Conservation (phyloP, 106 monocot genomes). For the Acorus gramineus region DNA sequence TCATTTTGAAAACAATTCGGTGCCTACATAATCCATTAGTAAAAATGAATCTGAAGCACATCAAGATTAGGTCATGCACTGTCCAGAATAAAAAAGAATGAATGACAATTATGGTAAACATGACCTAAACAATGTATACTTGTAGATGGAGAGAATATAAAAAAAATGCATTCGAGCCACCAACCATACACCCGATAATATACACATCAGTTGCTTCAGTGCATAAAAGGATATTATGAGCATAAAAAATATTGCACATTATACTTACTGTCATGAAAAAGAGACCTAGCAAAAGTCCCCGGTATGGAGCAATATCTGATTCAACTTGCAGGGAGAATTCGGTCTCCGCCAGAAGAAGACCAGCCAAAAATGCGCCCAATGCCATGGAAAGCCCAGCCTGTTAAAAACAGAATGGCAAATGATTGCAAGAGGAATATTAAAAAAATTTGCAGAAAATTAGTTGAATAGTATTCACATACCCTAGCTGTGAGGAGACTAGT, state of each 20-base stretch:
- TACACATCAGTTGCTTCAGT: too few relatives aligned
- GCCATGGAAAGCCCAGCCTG: slow-evolving; percentile 99
- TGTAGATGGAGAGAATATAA: too few relatives aligned
- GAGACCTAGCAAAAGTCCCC: slow-evolving; percentile 89
- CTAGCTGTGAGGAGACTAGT: slow-evolving; percentile 98
- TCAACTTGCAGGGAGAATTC: slow-evolving; percentile 99
- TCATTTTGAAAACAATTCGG: too few relatives aligned
- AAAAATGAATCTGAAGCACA: too few relatives aligned
- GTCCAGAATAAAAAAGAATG: too few relatives aligned
- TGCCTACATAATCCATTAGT: too few relatives aligned
- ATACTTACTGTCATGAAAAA: slow-evolving; percentile 99
- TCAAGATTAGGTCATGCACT: too few relatives aligned
- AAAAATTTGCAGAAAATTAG: background rate
- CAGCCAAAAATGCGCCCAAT: slow-evolving; percentile 96
- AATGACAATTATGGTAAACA: too few relatives aligned
- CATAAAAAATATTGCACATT: background rate
- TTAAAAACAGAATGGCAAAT: background rate
- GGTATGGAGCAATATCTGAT: slow-evolving; percentile 98
- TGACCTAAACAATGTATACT: too few relatives aligned
- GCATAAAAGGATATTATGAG: too few relatives aligned
- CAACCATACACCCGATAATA: too few relatives aligned
- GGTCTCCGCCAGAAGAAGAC: slow-evolving; percentile 93
- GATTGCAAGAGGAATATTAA: background rate
- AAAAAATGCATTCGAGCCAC: too few relatives aligned
- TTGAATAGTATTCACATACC: slow-evolving; percentile 33